Evolutionary conservation across 2,329 filamentous ascomycete species (phyloP).

Genomic region (Microthyrium microscopicum): DNA sequence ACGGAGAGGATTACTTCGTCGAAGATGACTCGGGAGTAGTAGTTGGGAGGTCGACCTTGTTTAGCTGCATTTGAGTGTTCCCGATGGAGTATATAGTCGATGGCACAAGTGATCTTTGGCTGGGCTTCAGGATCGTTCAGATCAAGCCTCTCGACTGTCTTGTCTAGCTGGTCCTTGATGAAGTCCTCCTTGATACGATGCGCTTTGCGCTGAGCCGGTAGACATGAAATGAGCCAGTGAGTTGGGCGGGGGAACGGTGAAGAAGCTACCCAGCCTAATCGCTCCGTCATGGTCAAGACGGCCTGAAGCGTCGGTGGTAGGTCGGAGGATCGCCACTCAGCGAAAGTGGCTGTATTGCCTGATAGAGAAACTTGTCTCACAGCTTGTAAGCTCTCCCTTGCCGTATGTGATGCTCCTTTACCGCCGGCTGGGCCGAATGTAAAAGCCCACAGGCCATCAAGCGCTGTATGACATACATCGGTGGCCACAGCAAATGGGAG

Average conservation of each 20-base stretch:
- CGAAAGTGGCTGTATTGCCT: slow-evolving; percentile 11
- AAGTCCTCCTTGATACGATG: slow-evolving; percentile 16
- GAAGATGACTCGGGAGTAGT: slow-evolving; percentile 13
- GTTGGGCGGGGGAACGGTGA: slow-evolving; percentile 12
- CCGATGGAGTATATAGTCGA: slow-evolving; percentile 19
- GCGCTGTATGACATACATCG: slow-evolving; percentile 20
- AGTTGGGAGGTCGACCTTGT: slow-evolving; percentile 9
- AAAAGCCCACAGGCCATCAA: slow-evolving; percentile 25
- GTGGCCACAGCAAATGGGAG: slow-evolving; percentile 19
- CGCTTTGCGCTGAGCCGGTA: slow-evolving; percentile 7
- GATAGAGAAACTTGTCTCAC: slow-evolving; percentile 9
- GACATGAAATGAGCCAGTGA: slow-evolving; percentile 12
- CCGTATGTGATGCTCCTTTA: slow-evolving; percentile 14
- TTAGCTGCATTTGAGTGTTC: neutral
- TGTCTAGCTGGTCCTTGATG: slow-evolving; percentile 18
- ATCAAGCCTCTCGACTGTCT: slow-evolving; percentile 14
- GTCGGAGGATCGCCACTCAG: no score
- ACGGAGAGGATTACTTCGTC: slow-evolving; percentile 13
- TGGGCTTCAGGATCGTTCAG: slow-evolving; percentile 13
- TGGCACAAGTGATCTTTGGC: slow-evolving; percentile 16
- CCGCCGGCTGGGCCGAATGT: slow-evolving; percentile 18
- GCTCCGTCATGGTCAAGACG: slow-evolving; percentile 12
- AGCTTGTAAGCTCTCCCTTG: slow-evolving; percentile 8
- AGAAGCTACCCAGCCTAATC: slow-evolving; percentile 11
- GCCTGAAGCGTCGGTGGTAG: no score